phyloP scores from a whole-genome alignment of 169 alveolate species.

The Babesia ovis region DNA sequence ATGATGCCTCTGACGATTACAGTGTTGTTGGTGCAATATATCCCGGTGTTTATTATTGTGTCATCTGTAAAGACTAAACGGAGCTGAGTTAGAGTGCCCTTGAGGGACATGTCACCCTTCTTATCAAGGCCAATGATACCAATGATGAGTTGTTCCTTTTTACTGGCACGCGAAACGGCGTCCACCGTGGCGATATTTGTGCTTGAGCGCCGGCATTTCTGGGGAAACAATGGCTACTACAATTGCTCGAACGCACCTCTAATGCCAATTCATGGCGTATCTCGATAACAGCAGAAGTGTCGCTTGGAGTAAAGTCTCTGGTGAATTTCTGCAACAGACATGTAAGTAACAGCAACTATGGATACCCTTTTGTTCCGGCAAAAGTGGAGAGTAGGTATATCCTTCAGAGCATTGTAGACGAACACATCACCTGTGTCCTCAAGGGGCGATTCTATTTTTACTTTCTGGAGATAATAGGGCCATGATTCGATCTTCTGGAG shows the following conservation, averaged over 20 bases:
- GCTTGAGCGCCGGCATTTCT: constrained; percentile 8
- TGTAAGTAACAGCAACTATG: constrained; percentile 7
- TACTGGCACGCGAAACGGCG: constrained; percentile 58
- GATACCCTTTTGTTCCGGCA: constrained; percentile 54
- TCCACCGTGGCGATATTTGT: constrained; percentile 64
- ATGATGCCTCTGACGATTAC: constrained; percentile 60
- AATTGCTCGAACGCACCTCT: constrained; percentile 16
- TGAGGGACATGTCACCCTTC: constrained; percentile 72
- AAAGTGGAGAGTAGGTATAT: constrained; percentile 45
- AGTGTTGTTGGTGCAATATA: constrained; percentile 71
- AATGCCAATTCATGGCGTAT: constrained; percentile 64
- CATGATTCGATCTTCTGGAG: neutral
- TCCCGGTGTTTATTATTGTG: constrained; percentile 64
- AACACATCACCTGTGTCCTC: constrained; percentile 45
- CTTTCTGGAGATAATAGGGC: constrained; percentile 5
- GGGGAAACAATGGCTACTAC: neutral
- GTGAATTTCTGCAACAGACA: constrained; percentile 48
- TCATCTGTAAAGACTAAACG: constrained; percentile 45
- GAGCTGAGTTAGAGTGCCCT: constrained; percentile 69
- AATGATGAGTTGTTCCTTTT: constrained; percentile 63
- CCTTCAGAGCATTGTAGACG: constrained; percentile 60
- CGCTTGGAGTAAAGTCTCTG: constrained; percentile 41
- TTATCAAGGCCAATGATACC: constrained; percentile 70
- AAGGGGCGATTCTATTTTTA: neutral
- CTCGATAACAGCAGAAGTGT: constrained; percentile 42